These are phyloP conservation scores for Lachnellula subtilissima DNA, from an alignment of 2,329 filamentous ascomycete genomes.

Conservation along the genomic window DNA sequence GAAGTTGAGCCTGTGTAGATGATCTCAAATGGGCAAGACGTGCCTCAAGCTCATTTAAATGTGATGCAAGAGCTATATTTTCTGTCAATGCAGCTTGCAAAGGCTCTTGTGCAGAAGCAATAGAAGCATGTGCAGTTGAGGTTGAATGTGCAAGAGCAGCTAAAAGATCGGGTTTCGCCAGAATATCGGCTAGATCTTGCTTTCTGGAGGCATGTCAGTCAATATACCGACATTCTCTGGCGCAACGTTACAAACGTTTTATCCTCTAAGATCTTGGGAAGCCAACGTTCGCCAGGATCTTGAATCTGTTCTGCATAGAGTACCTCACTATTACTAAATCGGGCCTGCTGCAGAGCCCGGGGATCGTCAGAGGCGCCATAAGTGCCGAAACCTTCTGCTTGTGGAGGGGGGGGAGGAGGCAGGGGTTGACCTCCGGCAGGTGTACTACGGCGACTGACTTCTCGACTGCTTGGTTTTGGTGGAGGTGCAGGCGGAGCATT, in stretches of 20 bases:
- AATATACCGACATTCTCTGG: conserved; percentile 12
- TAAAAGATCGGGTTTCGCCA: conserved; percentile 62
- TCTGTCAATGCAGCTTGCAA: conserved; percentile 62
- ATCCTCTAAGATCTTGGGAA: conserved; percentile 70
- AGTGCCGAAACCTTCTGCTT: conserved; percentile 18
- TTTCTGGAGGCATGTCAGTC: conserved; percentile 49
- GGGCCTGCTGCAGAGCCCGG: conserved; percentile 18
- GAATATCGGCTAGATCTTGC: conserved; percentile 68
- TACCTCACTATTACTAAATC: conserved; percentile 16
- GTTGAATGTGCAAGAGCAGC: conserved; percentile 67
- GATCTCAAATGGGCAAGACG: conserved; percentile 57
- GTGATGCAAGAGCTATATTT: conserved; percentile 66
- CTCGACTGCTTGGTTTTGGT: conserved; percentile 66
- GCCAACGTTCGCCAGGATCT: conserved; percentile 68
- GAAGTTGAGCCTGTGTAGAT: conserved; percentile 71
- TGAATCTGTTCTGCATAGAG: conserved; percentile 37
- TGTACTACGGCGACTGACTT: conserved; percentile 62
- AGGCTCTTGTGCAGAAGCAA: conserved; percentile 58
- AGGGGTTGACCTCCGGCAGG: conserved; percentile 43
- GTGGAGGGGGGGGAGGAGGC: conserved; percentile 23
- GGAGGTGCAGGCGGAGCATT: conserved; percentile 63
- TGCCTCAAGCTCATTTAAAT: conserved; percentile 56
- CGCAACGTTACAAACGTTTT: conserved; percentile 62
- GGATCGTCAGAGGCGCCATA: conserved; percentile 16
- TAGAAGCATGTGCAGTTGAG: conserved; percentile 65